A percentile compares a stretch with the other conserved stretches of the same genome.
phyloP scores from a whole-genome alignment of 176 grass and related monocot genomes.

The Dendrocalamus sinicus region DNA sequence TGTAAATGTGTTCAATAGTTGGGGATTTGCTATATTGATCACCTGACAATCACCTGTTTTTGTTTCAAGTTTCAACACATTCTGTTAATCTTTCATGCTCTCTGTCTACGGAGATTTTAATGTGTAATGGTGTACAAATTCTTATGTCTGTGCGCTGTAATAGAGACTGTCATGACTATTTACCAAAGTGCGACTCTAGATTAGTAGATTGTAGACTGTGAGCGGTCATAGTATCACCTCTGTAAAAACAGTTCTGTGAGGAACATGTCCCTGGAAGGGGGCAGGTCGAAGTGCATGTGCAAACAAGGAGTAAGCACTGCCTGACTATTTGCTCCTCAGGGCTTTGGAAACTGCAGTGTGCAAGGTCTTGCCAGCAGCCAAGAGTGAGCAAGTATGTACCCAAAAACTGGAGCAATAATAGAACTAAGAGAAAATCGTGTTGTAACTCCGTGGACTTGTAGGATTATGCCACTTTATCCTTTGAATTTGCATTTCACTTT shows the following conservation, averaged over 20 bases:
- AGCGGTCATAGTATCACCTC: not conserved
- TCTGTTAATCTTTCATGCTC: no score
- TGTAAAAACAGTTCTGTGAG: not conserved
- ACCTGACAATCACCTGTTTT: not conserved
- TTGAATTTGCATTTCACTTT: no score
- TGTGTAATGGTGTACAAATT: not conserved
- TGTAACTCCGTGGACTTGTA: no score
- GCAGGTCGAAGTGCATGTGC: not conserved
- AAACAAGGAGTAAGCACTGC: conserved; percentile 15
- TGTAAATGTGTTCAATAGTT: not conserved
- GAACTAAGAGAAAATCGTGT: not conserved
- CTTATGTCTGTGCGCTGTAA: not conserved
- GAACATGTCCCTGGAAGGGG: not conserved
- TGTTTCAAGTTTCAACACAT: no score
- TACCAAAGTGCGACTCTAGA: conserved; percentile 6
- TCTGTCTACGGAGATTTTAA: not conserved
- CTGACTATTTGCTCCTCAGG: not conserved
- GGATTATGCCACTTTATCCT: no score
- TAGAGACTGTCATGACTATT: not conserved
- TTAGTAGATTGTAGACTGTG: conserved; percentile 20
- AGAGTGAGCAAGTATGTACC: not conserved
- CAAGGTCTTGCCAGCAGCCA: not conserved
- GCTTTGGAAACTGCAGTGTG: not conserved
- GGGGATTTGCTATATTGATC: not conserved
- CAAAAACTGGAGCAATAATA: not conserved